Evolutionary conservation across 2,329 filamentous ascomycete species (phyloP), one percentile per base, ranked within the genome.

Genomic region (Apiospora koreana): DNA sequence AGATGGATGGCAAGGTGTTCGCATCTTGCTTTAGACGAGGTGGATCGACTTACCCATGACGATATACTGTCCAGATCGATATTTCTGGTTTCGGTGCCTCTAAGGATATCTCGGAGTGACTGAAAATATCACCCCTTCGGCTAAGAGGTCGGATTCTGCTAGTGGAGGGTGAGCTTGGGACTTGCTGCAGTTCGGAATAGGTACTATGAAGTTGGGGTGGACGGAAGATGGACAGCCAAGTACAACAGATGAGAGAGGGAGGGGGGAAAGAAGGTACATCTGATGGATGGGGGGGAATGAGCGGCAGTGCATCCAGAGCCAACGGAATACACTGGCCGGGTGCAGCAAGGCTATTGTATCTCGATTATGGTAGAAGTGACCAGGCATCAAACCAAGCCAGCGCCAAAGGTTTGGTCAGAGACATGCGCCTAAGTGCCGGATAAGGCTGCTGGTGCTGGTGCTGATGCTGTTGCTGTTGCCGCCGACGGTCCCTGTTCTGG

Each of bases 201-300:
- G 70, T 71, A 69, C 70, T 68, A 64, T 43, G 41, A 65, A 38
- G 23, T 45, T 69, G 66, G 68, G 68, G 62, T n/a, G 70, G 42
- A 43, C n/a, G 46, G 38, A 31, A 31, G 68, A 50, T 50, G 42
- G 62, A 45, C 35, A 45, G 38, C 35, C 50, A 69, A 62, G 68
- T 69, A 70, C 66, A 70, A 42, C 66, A 21, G 31, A 54, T 41
- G 66, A 31, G 25, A 28, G 45, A 50, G 28, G 66, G n/a, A 28
- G 62, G 21, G 41, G 31, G 9, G 42, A 25, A 21, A 25, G n/a
- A 25, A 45, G 64, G 64, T 45, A 66, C 64, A 45, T 45, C 25
- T 3, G 64, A 66, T 16, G 41, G n/a, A n/a, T n/a, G n/a, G n/a
- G 64, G 25, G 38, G 45, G 31, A 46, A 41, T 48, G 28, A 66